Base-by-base conservation (phyloP, 257 asterid genomes). In the Nicotiana sylvestris region DNA sequence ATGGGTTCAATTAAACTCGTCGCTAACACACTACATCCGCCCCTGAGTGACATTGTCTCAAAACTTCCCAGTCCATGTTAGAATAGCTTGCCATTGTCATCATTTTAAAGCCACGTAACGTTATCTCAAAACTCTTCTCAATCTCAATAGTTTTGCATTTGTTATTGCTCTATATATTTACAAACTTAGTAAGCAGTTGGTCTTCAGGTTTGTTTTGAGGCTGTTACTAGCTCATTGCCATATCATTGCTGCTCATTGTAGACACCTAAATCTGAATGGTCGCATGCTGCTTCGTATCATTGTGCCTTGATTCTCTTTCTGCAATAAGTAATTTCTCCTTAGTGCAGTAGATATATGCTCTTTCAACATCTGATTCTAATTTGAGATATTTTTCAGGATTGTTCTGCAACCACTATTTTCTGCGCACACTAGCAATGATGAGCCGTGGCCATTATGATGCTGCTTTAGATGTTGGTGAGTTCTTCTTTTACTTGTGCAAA, bases 331-430 rank as follows among this genome's bases (percentile, higher is more conserved):
- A 76, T 51, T 29, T 53, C 2, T 53, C 16, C 17, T 51, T 76
- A 27, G 46, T 51, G 30, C 80, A 15, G 5, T 51, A 74, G 62
- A 33, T 49, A 46, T 49, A 6, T 29, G 17, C 16, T 16, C 55
- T 51, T 51, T 53, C 65, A 51, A 35, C 2, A 51, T 76, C 65
- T 76, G 29, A 53, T 76, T 76, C 46, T 29, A 4, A 32, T 27
- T 81, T 67, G 56, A 30, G 29, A 33, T 2, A n/a, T 1, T 25
- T 81, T 67, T 51, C 79, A 94, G 98, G 98, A 83, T 85, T 87
- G 69, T 96, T 89, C 83, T 96, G 99, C 81, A 96, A 96, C 83
- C 97, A 96, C 85, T 93, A 96, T 86, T 96, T 96, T 86, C 98
- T 96, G 56, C 91, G 89, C 84, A 91, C 88, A 96, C 98, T 96